Conservation (phyloP, 2,329 filamentous ascomycete species). For the Phialocephala sp. region DNA sequence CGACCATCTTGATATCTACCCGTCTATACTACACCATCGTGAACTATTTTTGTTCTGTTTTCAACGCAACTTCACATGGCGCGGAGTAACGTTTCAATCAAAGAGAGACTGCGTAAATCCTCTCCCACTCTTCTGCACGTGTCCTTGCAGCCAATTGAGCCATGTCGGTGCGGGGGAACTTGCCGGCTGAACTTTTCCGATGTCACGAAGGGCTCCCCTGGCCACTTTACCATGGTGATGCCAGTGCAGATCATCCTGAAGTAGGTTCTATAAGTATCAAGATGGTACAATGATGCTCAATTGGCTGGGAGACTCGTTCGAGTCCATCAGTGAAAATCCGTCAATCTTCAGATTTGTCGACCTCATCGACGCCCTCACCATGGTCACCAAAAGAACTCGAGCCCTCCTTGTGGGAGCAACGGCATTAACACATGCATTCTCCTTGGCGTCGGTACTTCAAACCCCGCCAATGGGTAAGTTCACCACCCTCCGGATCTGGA, state of each 20-base stretch:
- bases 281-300: conserved; percentile 9
- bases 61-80: conserved; percentile 1
- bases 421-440: conserved; percentile 14
- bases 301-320: not conserved
- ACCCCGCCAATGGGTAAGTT: conserved; percentile 52
- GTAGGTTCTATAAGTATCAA: conserved; percentile 10
- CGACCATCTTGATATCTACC: conserved; percentile 6
- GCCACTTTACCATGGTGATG: not conserved
- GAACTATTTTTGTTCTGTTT: not conserved
- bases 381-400: conserved; percentile 17
- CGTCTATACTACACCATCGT: not conserved
- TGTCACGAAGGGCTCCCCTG: not conserved
- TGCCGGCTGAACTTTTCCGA: conserved; percentile 10
- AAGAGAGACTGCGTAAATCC: not conserved
- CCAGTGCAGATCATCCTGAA: not conserved
- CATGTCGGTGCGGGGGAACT: conserved; percentile 9
- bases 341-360: not conserved
- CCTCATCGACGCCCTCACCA: conserved; percentile 7
- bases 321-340: not conserved
- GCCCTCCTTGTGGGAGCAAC: conserved; percentile 11
- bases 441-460: conserved; percentile 35
- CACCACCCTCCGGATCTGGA: not conserved
- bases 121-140: conserved; percentile 9
- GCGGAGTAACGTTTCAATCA: conserved; percentile 25
- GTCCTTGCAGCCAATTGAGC: not conserved